Evolutionary conservation across 129 eudicot genomes (phyloP), one percentile per base, ranked within the genome.

Genomic region (Deinandra increscens): DNA sequence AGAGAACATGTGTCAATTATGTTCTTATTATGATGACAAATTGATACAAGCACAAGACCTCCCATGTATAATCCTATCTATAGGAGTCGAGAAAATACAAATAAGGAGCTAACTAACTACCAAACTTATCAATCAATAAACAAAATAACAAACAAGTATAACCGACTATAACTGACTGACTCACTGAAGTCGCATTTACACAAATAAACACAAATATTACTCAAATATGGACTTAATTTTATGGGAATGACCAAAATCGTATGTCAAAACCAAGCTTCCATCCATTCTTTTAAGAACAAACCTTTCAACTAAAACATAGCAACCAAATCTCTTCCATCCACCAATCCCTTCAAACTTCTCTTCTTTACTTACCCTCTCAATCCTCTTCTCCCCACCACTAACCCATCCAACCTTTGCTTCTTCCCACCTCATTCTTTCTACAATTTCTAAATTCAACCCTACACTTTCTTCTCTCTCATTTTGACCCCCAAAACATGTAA

Each of bases 291-390:
- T 88, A 22, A 86, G 53, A 46, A 79, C 84, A 82, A 92, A 92
- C 33, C 86, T 92, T 77, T 92, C 98, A 76, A 92, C 88, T 71
- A 92, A 75, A 3, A 82, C 80, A 84, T 86, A 86, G 33, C 91
- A 86, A 44, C 83, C 81, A 70, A 80, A 84, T 64, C 44, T 86
- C 39, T 42, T 76, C 91, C 91, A 91, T 1, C 9, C 77, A n/a
- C 70, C 69, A 60, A n/a, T 41, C 15, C 76, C 90, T 65, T 53
- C 78, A 70, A 67, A 81, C 64, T 79, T 44, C 51, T 78, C 87
- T 36, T 53, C 84, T 51, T n/a, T 84, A 7, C 50, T 66, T 36
- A 88, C 81, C 66, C 49, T 82, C 20, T 64, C 77, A 72, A 74
- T 53, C 56, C 74, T 80, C 17, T 71, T 67, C 33, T 75, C 81